phyloP scores from a whole-genome alignment of 2,329 filamentous ascomycete genomes.

The Fusarium chlamydosporum region DNA sequence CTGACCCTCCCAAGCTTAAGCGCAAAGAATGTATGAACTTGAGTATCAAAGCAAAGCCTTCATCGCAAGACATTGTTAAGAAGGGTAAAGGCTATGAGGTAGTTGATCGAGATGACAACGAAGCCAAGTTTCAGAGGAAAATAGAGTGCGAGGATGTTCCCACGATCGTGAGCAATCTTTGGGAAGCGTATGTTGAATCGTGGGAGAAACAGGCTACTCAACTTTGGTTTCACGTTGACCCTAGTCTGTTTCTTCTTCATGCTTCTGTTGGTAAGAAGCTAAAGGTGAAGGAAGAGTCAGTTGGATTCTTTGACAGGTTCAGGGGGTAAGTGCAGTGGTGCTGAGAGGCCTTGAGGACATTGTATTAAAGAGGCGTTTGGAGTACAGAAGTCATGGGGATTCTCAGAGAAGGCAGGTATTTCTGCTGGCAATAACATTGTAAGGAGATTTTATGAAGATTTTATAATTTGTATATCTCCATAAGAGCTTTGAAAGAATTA shows the following conservation, averaged over 20 bases:
- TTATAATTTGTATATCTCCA: too few relatives aligned
- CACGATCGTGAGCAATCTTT: not conserved
- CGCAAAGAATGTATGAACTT: not conserved
- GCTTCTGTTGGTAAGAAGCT: not conserved
- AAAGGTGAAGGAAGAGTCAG: not conserved
- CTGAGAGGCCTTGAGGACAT: not conserved
- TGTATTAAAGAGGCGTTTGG: too few relatives aligned
- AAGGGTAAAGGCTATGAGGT: not conserved
- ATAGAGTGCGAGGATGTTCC: not conserved
- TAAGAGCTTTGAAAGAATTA: too few relatives aligned
- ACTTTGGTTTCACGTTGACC: not conserved
- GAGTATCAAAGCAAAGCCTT: not conserved
- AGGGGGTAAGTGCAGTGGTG: not conserved
- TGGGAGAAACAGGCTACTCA: not conserved
- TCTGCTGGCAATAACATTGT: too few relatives aligned
- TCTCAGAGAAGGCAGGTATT: too few relatives aligned
- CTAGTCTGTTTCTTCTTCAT: not conserved
- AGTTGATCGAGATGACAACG: not conserved
- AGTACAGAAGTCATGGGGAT: not conserved
- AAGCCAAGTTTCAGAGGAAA: not conserved
- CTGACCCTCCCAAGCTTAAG: not conserved
- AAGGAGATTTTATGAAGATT: too few relatives aligned
- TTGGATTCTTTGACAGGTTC: not conserved
- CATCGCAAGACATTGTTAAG: not conserved
- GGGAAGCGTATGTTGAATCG: not conserved